Evolutionary conservation across 176 grass and related monocot genomes (phyloP), one percentile per base, ranked within the genome.

Genomic region (Panicum miliaceum): DNA sequence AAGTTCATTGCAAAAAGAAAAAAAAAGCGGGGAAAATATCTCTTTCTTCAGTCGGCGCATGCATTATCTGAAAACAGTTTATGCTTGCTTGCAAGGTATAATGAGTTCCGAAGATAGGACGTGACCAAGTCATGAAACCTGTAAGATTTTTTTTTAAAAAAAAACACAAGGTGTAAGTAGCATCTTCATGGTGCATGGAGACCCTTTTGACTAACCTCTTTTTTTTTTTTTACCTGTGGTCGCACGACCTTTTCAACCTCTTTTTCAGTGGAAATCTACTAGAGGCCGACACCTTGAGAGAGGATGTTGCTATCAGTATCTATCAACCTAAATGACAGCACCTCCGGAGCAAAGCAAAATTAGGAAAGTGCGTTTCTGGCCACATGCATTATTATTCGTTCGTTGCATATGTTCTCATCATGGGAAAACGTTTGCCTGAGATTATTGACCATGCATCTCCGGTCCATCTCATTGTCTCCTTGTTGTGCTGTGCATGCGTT

Each of bases 281-380:
- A 9, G 78, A 58, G 36, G 20, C 42, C 54, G 62, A 48, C 75
- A 75, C 70, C 61, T 62, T 12, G 45, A n/a, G 37, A 48, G 75
- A 84, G 81, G 64, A 59, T 9, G 78, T 82, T 86, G 83, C 65
- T 57, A 13, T 90, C 73, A 7, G 45, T 48, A 40, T 72, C 56
- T 50, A 50, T 50, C 2, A 50, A 50, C 70, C 45, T 9, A 15
- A 12, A 68, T 77, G 71, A 37, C 78, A 71, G 53, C 83, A 64
- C 52, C 64, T 53, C 15, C 42, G 7, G 14, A 45, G 25, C 43
- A 50, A 64, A 47, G 45, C 45, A 47, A 47, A 47, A 47, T 34
- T 9, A 74, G 20, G 8, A 20, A 46, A 64, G 35, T 78, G 76
- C 66, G 45, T 80, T 56, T 58, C 32, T 80, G 56, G 43, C 77